These are phyloP conservation scores for Tetragonia tetragonoides DNA, from an alignment of 148 eudicot species.

Conservation along the genomic window DNA sequence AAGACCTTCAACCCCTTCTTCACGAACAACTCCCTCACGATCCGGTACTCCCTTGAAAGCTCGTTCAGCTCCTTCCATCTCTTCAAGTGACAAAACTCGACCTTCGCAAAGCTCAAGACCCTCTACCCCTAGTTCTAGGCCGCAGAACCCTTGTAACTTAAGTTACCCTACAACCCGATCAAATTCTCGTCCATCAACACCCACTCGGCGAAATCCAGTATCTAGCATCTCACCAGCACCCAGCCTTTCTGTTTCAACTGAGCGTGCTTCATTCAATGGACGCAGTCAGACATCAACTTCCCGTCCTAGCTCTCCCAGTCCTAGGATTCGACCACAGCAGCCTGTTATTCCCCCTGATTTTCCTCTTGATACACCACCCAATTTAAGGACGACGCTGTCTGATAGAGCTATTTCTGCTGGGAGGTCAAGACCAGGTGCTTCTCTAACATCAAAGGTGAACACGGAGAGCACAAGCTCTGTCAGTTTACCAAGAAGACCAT, in stretches of 20 bases:
- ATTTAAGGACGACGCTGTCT: constrained; percentile 74
- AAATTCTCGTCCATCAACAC: constrained; percentile 87
- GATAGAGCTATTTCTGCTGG: constrained; percentile 93
- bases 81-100: constrained; percentile 57
- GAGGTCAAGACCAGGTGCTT: constrained; percentile 78
- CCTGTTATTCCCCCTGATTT: constrained; percentile 72
- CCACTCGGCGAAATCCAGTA: constrained; percentile 63
- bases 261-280: constrained; percentile 48
- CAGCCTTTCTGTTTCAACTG: constrained; percentile 43
- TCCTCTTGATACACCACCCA: constrained; percentile 94
- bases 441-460: constrained; percentile 52
- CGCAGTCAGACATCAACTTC: constrained; percentile 52
- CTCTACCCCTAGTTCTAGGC: constrained; percentile 89
- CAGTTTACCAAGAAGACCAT: constrained; percentile 57
- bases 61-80: constrained; percentile 50
- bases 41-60: constrained; percentile 64
- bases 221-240: constrained; percentile 51
- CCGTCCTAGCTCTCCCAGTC: constrained; percentile 90
- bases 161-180: constrained; percentile 47
- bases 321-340: constrained; percentile 68
- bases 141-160: constrained; percentile 56
- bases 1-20: constrained; percentile 82
- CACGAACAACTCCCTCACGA: constrained; percentile 62
- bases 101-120: constrained; percentile 75
- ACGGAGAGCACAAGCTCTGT: constrained; percentile 44